Evolutionary conservation across 1,284 basidiomycete genomes (phyloP), one percentile per base, ranked within the genome.

Genomic region (Hypsizygus ulmarius): DNA sequence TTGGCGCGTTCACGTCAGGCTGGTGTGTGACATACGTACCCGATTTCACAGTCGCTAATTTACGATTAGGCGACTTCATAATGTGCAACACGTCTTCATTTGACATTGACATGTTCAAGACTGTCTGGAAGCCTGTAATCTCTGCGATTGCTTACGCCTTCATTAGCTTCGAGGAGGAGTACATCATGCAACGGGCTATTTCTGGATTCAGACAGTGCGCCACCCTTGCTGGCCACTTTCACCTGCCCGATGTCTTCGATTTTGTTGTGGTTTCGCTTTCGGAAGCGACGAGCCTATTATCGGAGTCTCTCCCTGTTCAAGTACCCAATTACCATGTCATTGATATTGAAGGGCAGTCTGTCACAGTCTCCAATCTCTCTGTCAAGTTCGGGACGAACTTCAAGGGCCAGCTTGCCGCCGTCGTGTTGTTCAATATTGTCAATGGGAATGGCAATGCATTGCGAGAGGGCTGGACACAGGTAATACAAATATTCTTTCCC

Each of bases 381-480:
- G 86, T 97, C 46, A 87, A 85, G 55, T 99, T 99, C 61, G 97
- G 97, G 33, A 91, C 88, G 41, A 94, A 95, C 66, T 92, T 98
- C 72, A 93, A 95, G 64, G 90, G 92, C 6, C 97, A 99, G 63
- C 75, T 99, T 15, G 97, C 97, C 41, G 94, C 96, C 9, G 96
- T 99, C 8, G 93, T 99, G 3, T 69, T 99, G 28, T 99, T 99
- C 72, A 97, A 95, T 50, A 97, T 99, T 46, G 93, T 97, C 12
- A 97, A 98, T 60, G 92, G 94, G 6, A 95, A 98, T 64, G 93
- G 92, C n/a, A 90, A 93, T 58, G 89, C 93, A 3, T 81, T 99
- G 46, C 82, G 94, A 30, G 89, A 93, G 64, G 94, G 96, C 12
- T 99, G 97, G 97, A 84, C 80, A 2, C 89, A 91, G 73, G 90